A percentile compares a stretch with the other conserved stretches of the same genome.
Evolutionary conservation across 2,329 filamentous ascomycete species (phyloP).

Genomic region (Penicillium decumbens): DNA sequence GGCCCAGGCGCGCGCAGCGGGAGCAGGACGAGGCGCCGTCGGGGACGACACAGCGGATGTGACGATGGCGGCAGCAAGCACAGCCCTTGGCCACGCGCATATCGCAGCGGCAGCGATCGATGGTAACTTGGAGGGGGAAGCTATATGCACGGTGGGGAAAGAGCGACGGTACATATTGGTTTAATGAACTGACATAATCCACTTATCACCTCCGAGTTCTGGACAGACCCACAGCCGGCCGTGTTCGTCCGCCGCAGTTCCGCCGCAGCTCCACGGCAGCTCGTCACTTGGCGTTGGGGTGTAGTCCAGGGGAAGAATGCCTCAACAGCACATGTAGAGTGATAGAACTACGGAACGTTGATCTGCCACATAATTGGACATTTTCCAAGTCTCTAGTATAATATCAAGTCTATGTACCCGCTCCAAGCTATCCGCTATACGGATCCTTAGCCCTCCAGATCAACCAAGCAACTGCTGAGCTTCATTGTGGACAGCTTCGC

Average conservation of each 20-base stretch:
- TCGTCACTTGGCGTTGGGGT: no score
- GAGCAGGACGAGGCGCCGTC: conserved; percentile 14
- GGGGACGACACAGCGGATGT: conserved; percentile 15
- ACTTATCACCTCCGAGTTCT: no score
- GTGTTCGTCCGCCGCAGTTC: no score
- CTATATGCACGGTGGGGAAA: no score
- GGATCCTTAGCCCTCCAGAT: neutral
- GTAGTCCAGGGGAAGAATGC: no score
- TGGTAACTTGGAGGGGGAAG: no score
- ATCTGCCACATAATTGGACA: neutral
- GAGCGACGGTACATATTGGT: no score
- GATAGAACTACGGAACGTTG: neutral
- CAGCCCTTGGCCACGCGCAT: conserved; percentile 15
- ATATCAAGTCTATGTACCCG: conserved; percentile 1
- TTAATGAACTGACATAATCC: no score
- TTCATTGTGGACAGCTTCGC: conserved; percentile 19
- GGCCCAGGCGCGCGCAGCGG: conserved; percentile 12
- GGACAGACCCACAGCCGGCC: no score
- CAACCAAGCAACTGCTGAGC: conserved; percentile 16
- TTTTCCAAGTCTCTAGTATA: conserved; percentile 1
- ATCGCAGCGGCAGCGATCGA: neutral
- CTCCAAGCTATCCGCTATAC: conserved; percentile 4
- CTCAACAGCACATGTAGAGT: neutral
- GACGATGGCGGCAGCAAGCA: conserved; percentile 18
- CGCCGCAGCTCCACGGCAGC: neutral